phyloP scores from a whole-genome alignment of 495 filamentous ascomycete species.

The Chaetomium cochliodes region DNA sequence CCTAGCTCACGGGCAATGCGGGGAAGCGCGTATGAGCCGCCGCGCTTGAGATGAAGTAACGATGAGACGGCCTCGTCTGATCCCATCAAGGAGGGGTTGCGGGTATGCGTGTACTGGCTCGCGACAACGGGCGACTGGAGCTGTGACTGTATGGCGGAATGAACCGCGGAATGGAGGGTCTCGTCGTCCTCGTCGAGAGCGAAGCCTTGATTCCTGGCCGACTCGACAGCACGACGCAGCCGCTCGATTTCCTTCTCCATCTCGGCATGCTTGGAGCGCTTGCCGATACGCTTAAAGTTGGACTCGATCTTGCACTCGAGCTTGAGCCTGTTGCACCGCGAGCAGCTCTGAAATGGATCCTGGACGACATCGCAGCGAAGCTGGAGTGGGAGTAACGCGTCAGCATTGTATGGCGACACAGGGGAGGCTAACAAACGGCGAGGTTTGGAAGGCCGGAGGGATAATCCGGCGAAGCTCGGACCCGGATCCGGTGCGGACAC shows the following conservation, averaged over 20 bases:
- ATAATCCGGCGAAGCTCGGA: background rate
- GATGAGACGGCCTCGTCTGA: constrained; percentile 84
- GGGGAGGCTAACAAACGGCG: background rate
- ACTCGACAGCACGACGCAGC: constrained; percentile 47
- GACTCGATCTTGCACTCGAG: constrained; percentile 90
- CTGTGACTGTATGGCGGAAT: constrained; percentile 45
- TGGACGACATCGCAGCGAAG: constrained; percentile 88
- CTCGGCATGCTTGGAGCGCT: constrained; percentile 85
- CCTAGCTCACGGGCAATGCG: constrained; percentile 61
- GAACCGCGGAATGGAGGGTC: constrained; percentile 7
- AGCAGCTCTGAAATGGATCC: constrained; percentile 78
- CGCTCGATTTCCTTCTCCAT: constrained; percentile 84
- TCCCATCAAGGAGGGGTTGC: constrained; percentile 65
- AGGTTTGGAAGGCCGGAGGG: constrained; percentile 6
- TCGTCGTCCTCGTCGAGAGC: constrained; percentile 52
- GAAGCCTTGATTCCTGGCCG: constrained; percentile 51
- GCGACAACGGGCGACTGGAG: constrained; percentile 57
- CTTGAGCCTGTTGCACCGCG: constrained; percentile 78
- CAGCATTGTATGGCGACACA: constrained; percentile 6
- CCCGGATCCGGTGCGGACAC: constrained; percentile 2
- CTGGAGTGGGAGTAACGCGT: constrained; percentile 32
- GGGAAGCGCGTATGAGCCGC: constrained; percentile 53
- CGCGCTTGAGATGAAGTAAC: constrained; percentile 68
- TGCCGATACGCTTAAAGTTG: constrained; percentile 90
- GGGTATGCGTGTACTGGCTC: constrained; percentile 55